Evolutionary conservation across 2,329 filamentous ascomycete species (phyloP).

Genomic region (Teratosphaeria destructans): DNA sequence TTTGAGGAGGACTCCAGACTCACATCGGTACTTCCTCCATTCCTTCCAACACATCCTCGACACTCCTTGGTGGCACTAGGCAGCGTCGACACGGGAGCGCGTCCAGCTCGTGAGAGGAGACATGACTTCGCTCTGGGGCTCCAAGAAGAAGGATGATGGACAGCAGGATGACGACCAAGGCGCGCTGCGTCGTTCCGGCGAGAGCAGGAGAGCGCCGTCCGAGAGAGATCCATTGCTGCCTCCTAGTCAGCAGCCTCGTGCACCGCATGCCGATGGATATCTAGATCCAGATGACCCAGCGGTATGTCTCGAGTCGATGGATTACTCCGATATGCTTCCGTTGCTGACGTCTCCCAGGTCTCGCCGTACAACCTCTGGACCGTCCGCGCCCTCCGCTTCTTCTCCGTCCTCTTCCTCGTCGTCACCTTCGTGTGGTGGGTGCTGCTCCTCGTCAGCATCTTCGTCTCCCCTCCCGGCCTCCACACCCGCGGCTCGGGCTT

Average conservation of each 20-base stretch:
- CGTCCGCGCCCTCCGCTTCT: constrained; percentile 66
- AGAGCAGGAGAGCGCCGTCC: constrained; percentile 36
- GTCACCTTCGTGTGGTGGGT: constrained; percentile 88
- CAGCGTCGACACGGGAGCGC: background rate
- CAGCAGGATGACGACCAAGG: constrained; percentile 24
- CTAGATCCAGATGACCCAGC: constrained; percentile 72
- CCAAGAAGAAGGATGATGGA: constrained; percentile 35
- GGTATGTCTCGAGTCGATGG: constrained; percentile 38
- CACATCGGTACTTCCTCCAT: background rate
- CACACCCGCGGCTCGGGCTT: constrained; percentile 85
- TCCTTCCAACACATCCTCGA: background rate
- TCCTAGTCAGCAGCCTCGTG: constrained; percentile 33
- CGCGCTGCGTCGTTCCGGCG: constrained; percentile 14
- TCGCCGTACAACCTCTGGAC: constrained; percentile 93
- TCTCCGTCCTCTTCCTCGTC: constrained; percentile 66
- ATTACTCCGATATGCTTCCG: background rate
- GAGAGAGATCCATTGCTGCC: constrained; percentile 60
- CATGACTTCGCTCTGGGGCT: constrained; percentile 39
- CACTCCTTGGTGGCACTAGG: background rate
- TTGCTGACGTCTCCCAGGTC: constrained; percentile 35
- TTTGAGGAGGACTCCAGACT: background rate
- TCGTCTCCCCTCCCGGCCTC: constrained; percentile 80
- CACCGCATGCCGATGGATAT: constrained; percentile 54
- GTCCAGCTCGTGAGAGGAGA: background rate
- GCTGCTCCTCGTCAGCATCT: constrained; percentile 75